These are phyloP conservation scores for Mucor piriformis DNA, from an alignment of 371 early-diverging fungal species.

Conservation along the genomic window DNA sequence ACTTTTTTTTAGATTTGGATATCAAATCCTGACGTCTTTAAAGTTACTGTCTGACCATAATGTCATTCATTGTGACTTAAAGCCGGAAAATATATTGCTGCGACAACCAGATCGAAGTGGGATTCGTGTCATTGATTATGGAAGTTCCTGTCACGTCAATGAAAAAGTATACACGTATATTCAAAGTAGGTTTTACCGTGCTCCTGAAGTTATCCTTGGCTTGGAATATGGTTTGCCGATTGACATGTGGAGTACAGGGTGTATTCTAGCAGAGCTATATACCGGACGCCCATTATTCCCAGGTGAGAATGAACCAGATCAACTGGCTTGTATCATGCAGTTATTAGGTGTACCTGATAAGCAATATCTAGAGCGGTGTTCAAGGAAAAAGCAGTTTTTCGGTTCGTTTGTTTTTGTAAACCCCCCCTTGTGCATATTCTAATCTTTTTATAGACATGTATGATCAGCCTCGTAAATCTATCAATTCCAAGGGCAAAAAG, in stretches of 20 bases:
- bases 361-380: slow-evolving; percentile 74
- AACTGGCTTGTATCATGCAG: slow-evolving; percentile 94
- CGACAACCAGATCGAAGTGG: slow-evolving; percentile 52
- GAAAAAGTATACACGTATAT: slow-evolving; percentile 92
- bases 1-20: slow-evolving; percentile 56
- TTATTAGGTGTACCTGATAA: slow-evolving; percentile 81
- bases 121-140: slow-evolving; percentile 94
- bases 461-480: slow-evolving; percentile 66
- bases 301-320: slow-evolving; percentile 96
- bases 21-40: slow-evolving; percentile 84
- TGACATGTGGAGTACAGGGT: slow-evolving; percentile 99
- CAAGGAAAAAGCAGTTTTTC: slow-evolving; percentile 85
- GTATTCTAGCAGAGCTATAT: slow-evolving; percentile 94
- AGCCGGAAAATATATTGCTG: slow-evolving; percentile 88
- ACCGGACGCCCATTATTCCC: slow-evolving; percentile 93
- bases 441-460: slow-evolving; percentile 50
- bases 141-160: slow-evolving; percentile 78
- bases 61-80: slow-evolving; percentile 96
- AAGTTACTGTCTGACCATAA: slow-evolving; percentile 64
- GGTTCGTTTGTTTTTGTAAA: slow-evolving; percentile 52
- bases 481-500: slow-evolving; percentile 86
- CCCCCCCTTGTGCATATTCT: no score
- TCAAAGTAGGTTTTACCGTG: slow-evolving; percentile 95
- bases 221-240: slow-evolving; percentile 85
- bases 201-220: slow-evolving; percentile 95